Evolutionary conservation across 2,329 filamentous ascomycete species (phyloP).

Genomic region (Aspergillus jensenii): DNA sequence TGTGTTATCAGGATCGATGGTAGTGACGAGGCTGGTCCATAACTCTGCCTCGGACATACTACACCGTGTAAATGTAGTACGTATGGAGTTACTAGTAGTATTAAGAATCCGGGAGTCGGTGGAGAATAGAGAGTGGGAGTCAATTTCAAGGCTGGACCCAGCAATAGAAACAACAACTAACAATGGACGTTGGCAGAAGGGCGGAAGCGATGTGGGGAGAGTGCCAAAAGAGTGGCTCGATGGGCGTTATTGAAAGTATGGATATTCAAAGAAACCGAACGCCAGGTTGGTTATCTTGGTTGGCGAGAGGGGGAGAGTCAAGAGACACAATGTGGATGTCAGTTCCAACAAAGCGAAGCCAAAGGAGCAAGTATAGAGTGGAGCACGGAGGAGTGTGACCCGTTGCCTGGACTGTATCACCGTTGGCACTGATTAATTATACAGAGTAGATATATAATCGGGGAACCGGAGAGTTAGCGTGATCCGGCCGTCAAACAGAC

Average conservation of each 20-base stretch:
- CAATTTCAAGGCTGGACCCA: neutral
- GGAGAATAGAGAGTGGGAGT: too few relatives aligned
- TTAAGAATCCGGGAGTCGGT: neutral
- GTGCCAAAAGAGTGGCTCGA: neutral
- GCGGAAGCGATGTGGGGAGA: neutral
- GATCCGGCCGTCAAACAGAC: neutral
- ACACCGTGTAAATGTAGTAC: neutral
- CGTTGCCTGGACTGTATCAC: neutral
- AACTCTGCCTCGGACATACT: conserved; percentile 37
- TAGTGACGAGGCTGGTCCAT: conserved; percentile 37
- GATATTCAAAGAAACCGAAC: neutral
- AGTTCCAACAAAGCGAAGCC: neutral
- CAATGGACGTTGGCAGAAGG: neutral
- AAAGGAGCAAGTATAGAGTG: neutral
- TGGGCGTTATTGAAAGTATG: neutral
- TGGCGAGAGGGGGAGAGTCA: neutral
- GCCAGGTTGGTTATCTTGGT: too few relatives aligned
- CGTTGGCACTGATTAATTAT: too few relatives aligned
- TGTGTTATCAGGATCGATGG: conserved; percentile 36
- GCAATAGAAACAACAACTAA: neutral
- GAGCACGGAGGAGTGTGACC: neutral
- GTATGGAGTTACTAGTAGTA: neutral
- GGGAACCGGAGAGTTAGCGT: neutral
- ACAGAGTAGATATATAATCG: neutral
- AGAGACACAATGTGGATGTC: neutral